Percentiles rank a stretch among this genome's conserved stretches.
Evolutionary conservation across 1,284 basidiomycete species (phyloP).

Genomic region (Schizophyllum amplum): DNA sequence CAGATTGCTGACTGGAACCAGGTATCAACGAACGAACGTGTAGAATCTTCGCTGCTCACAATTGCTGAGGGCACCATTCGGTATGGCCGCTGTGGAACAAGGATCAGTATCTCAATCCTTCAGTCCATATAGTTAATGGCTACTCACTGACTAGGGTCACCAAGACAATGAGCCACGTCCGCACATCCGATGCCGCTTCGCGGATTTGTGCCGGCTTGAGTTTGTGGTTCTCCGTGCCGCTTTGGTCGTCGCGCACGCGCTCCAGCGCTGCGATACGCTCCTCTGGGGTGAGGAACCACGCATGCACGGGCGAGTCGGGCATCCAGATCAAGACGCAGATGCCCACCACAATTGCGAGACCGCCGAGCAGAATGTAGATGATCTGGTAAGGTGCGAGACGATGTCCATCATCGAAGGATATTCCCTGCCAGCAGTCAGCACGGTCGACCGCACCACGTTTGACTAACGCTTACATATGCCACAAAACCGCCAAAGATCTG

Average conservation of each 20-base stretch:
- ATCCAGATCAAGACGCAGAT: slow-evolving; percentile 50
- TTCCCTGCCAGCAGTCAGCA: slow-evolving; percentile 28
- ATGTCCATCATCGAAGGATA: slow-evolving; percentile 46
- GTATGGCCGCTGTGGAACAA: slow-evolving; percentile 41
- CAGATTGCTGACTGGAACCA: slow-evolving; percentile 44
- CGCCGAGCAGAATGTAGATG: slow-evolving; percentile 54
- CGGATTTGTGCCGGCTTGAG: slow-evolving; percentile 53
- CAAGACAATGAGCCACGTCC: slow-evolving; percentile 57
- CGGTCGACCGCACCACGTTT: background rate
- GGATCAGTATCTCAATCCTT: slow-evolving; percentile 9
- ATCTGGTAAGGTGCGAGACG: slow-evolving; percentile 50
- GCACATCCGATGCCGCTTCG: slow-evolving; percentile 51
- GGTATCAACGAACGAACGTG: background rate
- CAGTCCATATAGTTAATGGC: background rate
- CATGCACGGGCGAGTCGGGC: slow-evolving; percentile 60
- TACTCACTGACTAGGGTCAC: slow-evolving; percentile 48
- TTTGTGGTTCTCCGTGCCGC: slow-evolving; percentile 53
- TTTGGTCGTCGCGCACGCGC: slow-evolving; percentile 60
- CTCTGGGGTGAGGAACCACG: slow-evolving; percentile 44
- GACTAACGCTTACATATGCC: slow-evolving; percentile 39
- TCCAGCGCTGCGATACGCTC: slow-evolving; percentile 59
- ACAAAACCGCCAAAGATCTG: slow-evolving; percentile 60
- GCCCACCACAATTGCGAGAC: slow-evolving; percentile 52
- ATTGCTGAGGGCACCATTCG: slow-evolving; percentile 58
- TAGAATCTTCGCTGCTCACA: slow-evolving; percentile 31